A percentile compares a stretch with the other conserved stretches of the same genome.
Conservation (phyloP, 2,329 filamentous ascomycete species). For the Fonsecaea erecta region DNA sequence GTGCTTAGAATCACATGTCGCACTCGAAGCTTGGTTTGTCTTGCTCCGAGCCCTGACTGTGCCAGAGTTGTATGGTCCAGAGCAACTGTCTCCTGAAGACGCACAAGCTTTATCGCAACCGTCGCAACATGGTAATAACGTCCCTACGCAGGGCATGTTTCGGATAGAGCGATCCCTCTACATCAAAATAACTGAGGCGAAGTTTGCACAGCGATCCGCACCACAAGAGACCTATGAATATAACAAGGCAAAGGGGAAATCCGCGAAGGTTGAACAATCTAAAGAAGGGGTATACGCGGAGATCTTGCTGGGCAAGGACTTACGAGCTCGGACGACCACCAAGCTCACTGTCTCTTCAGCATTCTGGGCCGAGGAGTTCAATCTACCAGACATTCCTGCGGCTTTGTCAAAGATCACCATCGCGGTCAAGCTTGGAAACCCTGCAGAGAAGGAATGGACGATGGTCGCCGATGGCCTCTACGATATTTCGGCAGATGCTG, state of each 20-base stretch:
- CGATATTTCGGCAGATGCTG: slow-evolving; percentile 48
- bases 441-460: slow-evolving; percentile 56
- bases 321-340: slow-evolving; percentile 55
- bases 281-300: slow-evolving; percentile 55
- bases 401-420: slow-evolving; percentile 54
- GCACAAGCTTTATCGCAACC: slow-evolving; percentile 32
- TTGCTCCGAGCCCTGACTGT: slow-evolving; percentile 88
- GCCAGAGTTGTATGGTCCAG: slow-evolving; percentile 83
- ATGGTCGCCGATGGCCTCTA: slow-evolving; percentile 53
- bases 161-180: slow-evolving; percentile 66
- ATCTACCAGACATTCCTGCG: slow-evolving; percentile 53
- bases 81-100: slow-evolving; percentile 42
- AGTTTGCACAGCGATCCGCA: slow-evolving; percentile 47
- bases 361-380: slow-evolving; percentile 57
- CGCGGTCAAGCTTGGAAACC: slow-evolving; percentile 52
- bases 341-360: slow-evolving; percentile 52
- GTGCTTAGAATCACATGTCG: slow-evolving; percentile 79
- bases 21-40: slow-evolving; percentile 98
- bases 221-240: slow-evolving; percentile 14
- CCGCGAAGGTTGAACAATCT: slow-evolving; percentile 28
- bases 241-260: slow-evolving; percentile 36
- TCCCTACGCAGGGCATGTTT: slow-evolving; percentile 63
- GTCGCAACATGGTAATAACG: slow-evolving; percentile 41
- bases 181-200: slow-evolving; percentile 66
- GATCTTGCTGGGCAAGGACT: slow-evolving; percentile 54